Percentiles rank a stretch among this genome's conserved stretches.
Conservation (phyloP, 1,139 yeast genomes). For the Candida tunisiensis region DNA sequence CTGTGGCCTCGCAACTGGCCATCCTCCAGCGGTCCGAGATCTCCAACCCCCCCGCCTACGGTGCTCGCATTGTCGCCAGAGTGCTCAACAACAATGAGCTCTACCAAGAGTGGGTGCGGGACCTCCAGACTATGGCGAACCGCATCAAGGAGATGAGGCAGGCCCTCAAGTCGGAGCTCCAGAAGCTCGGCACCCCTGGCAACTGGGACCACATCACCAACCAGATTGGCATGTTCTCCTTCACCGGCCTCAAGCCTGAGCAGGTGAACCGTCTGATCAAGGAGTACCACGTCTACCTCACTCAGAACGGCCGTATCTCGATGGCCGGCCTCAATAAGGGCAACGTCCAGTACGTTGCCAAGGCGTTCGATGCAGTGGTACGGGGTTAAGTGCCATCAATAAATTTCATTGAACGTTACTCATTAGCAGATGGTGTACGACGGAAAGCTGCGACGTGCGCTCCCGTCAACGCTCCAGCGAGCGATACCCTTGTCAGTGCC, state of each 20-base stretch:
- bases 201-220: constrained; percentile 76
- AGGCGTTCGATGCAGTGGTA: constrained; percentile 47
- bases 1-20: constrained; percentile 63
- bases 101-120: constrained; percentile 59
- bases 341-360: constrained; percentile 72
- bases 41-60: constrained; percentile 92
- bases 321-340: constrained; percentile 73
- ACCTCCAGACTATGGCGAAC: constrained; percentile 59
- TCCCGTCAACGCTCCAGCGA: constrained; percentile 2
- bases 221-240: constrained; percentile 96
- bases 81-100: constrained; percentile 49
- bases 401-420: no score
- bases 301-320: constrained; percentile 82
- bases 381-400: constrained; percentile 5
- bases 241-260: constrained; percentile 57
- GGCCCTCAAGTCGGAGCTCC: constrained; percentile 28
- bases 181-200: constrained; percentile 40
- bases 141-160: constrained; percentile 62
- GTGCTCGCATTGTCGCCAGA: constrained; percentile 71
- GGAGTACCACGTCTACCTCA: constrained; percentile 66
- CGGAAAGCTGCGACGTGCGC: constrained; percentile 1
- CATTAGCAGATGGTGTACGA: constrained; percentile 1
- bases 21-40: constrained; percentile 70
- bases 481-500: constrained; percentile 21
- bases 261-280: constrained; percentile 58